Evolutionary conservation across 306 rosid species (phyloP).

Genomic region (Trifolium fragiferum): DNA sequence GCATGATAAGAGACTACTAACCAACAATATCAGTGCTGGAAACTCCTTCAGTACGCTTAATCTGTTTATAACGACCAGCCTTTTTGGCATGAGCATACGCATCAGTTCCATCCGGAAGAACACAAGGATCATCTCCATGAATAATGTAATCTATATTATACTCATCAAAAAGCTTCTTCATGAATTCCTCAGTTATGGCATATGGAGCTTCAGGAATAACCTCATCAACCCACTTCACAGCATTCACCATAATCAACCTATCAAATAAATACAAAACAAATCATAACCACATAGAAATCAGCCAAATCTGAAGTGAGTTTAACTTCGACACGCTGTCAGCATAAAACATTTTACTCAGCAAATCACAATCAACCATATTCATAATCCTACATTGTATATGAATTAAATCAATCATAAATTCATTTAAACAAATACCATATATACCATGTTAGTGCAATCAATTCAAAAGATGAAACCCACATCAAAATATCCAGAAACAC

Average conservation of each 20-base stretch:
- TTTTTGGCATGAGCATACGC: conserved; percentile 91
- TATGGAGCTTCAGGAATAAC: conserved; percentile 95
- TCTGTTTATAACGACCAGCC: conserved; percentile 97
- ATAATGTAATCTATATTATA: conserved; percentile 88
- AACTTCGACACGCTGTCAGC: neutral
- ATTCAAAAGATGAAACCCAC: conserved; percentile 15
- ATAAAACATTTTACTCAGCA: neutral
- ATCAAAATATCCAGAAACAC: neutral
- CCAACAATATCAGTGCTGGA: conserved; percentile 99
- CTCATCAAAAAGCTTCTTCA: conserved; percentile 87
- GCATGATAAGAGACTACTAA: conserved; percentile 36
- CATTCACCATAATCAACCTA: conserved; percentile 72
- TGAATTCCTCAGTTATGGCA: conserved; percentile 91
- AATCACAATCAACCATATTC: neutral
- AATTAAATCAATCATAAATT: neutral
- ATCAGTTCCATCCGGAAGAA: conserved; percentile 98
- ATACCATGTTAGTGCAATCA: conserved; percentile 3
- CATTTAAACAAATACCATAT: conserved; percentile 4
- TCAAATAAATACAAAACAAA: neutral
- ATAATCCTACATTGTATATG: neutral
- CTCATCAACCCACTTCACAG: conserved; percentile 98
- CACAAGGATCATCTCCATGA: conserved; percentile 98
- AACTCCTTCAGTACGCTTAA: conserved; percentile 98
- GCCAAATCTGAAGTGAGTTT: neutral
- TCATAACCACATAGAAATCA: conserved; percentile 24